Evolutionary conservation across 345 rosid genomes (phyloP).

Genomic region (Geranium rotundifolium): DNA sequence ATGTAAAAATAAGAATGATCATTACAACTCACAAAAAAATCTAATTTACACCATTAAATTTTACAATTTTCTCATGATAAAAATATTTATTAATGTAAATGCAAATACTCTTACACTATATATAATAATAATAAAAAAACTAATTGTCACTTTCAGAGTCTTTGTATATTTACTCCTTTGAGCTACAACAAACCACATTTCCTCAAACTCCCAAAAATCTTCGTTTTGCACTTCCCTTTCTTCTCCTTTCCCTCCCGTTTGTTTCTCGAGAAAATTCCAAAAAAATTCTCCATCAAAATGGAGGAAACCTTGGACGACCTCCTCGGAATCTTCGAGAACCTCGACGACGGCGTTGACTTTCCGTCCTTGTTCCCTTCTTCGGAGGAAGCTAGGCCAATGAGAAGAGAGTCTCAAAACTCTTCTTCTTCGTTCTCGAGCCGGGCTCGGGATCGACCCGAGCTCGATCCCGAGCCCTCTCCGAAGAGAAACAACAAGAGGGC

Average conservation of each 20-base stretch:
- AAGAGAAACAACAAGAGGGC: not conserved
- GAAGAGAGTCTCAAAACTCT: constrained; percentile 11
- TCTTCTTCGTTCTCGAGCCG: constrained; percentile 19
- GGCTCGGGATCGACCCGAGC: constrained; percentile 20
- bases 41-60: no score
- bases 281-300: not conserved
- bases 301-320: constrained; percentile 37
- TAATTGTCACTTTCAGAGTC: constrained; percentile 38
- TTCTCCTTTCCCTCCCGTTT: no score
- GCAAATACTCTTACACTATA: no score
- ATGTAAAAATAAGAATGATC: no score
- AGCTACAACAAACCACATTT: not conserved
- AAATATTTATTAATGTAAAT: no score
- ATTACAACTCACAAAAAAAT: no score
- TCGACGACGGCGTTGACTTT: constrained; percentile 45
- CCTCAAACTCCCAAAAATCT: not conserved
- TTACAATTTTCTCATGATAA: no score
- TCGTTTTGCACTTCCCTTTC: no score
- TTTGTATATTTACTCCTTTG: constrained; percentile 31
- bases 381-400: constrained; percentile 18
- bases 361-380: constrained; percentile 28
- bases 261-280: not conserved
- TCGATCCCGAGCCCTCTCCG: not conserved
- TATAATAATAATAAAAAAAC: constrained; percentile 47
- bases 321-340: constrained; percentile 63